Evolutionary conservation across 495 filamentous ascomycete species (phyloP).

Genomic region (Saxophila tyrrhenica): DNA sequence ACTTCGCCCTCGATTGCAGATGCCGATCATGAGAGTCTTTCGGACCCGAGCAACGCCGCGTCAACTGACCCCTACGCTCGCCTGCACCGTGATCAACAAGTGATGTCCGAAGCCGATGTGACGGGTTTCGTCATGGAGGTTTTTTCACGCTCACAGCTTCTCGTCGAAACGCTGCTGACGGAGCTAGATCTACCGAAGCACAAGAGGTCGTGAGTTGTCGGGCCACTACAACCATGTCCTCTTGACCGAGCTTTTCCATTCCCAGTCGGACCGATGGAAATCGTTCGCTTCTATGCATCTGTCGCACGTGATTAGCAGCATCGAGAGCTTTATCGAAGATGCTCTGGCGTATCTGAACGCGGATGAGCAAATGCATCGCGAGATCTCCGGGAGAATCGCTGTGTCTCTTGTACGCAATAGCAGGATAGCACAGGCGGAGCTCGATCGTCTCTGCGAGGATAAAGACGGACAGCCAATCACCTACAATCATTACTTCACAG

Average conservation of each 20-base stretch:
- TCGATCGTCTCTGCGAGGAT: slow-evolving; percentile 2
- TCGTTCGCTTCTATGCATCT: slow-evolving; percentile 23
- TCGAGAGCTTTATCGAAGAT: slow-evolving; percentile 17
- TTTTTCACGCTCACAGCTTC: too few species aligned
- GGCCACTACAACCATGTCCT: slow-evolving; percentile 43
- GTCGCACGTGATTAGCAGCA: slow-evolving; percentile 10
- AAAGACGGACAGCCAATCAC: slow-evolving; percentile 16
- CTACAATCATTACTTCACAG: slow-evolving; percentile 19
- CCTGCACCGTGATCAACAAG: too few species aligned
- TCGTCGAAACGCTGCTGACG: too few species aligned
- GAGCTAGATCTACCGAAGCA: slow-evolving; percentile 28
- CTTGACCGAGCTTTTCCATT: slow-evolving; percentile 38
- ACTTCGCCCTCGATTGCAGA: too few species aligned
- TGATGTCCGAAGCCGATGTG: not conserved
- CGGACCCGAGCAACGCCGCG: too few species aligned
- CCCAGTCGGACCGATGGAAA: slow-evolving; percentile 39
- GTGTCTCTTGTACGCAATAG: slow-evolving; percentile 6
- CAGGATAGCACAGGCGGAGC: slow-evolving; percentile 3
- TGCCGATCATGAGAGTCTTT: too few species aligned
- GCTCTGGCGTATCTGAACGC: not conserved
- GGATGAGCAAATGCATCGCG: not conserved
- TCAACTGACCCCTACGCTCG: too few species aligned
- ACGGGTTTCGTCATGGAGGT: slow-evolving; percentile 1
- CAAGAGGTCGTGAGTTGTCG: slow-evolving; percentile 38
- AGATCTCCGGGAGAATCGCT: slow-evolving; percentile 2